phyloP scores from a whole-genome alignment of 2,329 filamentous ascomycete genomes.

The Colletotrichum simmondsii region DNA sequence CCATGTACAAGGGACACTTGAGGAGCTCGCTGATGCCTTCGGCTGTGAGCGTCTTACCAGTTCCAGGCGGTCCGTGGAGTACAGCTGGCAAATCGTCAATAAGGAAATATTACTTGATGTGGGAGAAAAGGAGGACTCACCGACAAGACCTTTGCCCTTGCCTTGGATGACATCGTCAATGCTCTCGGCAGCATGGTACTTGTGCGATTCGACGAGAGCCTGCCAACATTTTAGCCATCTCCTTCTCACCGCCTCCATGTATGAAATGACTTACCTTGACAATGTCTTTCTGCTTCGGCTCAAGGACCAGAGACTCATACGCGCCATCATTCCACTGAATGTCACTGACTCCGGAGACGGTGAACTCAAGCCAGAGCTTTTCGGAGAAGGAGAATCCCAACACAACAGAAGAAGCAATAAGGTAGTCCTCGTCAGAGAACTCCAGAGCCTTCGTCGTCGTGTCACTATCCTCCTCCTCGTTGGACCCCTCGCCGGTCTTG shows the following conservation, averaged over 20 bases:
- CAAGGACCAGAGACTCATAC: conserved; percentile 83
- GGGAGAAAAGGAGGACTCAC: conserved; percentile 46
- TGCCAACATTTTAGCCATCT: conserved; percentile 34
- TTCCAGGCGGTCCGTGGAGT: conserved; percentile 86
- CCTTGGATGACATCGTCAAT: conserved; percentile 87
- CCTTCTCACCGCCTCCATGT: neutral
- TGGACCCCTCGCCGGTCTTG: conserved; percentile 41
- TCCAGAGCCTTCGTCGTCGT: conserved; percentile 53
- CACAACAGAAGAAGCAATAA: conserved; percentile 86
- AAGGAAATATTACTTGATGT: neutral
- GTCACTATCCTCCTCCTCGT: conserved; percentile 36
- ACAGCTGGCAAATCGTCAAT: conserved; percentile 58
- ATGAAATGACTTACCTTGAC: conserved; percentile 60
- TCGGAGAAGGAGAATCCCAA: conserved; percentile 89
- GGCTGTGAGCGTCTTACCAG: conserved; percentile 65
- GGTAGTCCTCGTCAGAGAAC: conserved; percentile 85
- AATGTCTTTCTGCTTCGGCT: conserved; percentile 69
- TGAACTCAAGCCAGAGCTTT: conserved; percentile 91
- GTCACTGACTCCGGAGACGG: conserved; percentile 80
- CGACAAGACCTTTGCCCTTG: conserved; percentile 87
- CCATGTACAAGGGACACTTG: conserved; percentile 30
- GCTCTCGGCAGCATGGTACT: conserved; percentile 81
- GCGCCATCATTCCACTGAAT: conserved; percentile 88
- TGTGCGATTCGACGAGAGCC: conserved; percentile 85
- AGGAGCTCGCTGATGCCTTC: conserved; percentile 30